Conservation (phyloP, 345 rosid genomes). For the Dipteronia sinensis region DNA sequence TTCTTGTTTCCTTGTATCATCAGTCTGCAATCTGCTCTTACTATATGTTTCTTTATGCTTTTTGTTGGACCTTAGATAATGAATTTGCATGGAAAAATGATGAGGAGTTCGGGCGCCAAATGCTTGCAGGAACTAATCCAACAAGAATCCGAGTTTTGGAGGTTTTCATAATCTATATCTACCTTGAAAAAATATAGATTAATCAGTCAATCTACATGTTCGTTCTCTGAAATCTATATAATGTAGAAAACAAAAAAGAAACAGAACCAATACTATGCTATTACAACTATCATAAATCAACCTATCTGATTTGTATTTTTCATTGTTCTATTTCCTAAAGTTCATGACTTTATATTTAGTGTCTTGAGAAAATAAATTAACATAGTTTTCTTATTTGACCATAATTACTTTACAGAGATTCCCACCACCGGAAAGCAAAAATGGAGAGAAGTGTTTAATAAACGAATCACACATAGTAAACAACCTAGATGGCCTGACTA, state of each 20-base stretch:
- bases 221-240: too few species aligned
- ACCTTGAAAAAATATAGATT: not conserved
- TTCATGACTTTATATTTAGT: too few species aligned
- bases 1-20: not conserved
- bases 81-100: constrained; percentile 76
- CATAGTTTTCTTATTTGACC: not conserved
- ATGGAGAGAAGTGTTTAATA: constrained; percentile 42
- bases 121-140: constrained; percentile 90
- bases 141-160: constrained; percentile 52
- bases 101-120: constrained; percentile 73
- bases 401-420: constrained; percentile 40
- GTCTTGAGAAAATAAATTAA: not conserved
- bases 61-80: constrained; percentile 32
- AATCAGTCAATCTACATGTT: not conserved
- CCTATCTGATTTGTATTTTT: not conserved
- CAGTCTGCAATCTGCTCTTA: not conserved
- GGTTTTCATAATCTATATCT: constrained; percentile 28
- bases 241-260: too few species aligned
- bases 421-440: constrained; percentile 51
- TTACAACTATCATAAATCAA: not conserved
- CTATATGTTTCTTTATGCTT: not conserved
- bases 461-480: constrained; percentile 32
- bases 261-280: not conserved
- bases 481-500: constrained; percentile 52
- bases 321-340: too few species aligned